These are phyloP conservation scores for Fraxinus latifolia DNA, from an alignment of 305 asterid genomes.

Conservation along the genomic window DNA sequence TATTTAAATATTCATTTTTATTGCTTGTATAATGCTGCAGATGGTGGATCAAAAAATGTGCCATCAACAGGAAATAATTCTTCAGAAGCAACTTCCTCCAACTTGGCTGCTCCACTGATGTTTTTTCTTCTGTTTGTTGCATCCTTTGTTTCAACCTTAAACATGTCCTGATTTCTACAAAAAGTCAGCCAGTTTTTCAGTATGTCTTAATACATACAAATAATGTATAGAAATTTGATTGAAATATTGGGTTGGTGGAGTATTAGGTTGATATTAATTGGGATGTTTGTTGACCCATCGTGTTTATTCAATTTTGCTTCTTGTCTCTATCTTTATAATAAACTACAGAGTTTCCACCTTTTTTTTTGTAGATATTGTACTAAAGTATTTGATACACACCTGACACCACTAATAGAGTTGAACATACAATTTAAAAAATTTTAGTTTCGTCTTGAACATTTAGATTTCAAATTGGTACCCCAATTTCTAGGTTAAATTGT, in stretches of 20 bases:
- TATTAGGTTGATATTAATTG: constrained; percentile 11
- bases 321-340: not conserved
- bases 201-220: not conserved
- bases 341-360: not conserved
- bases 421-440: not conserved
- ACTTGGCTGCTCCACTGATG: constrained; percentile 29
- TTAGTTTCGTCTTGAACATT: not conserved
- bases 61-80: constrained; percentile 48
- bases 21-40: not conserved
- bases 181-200: not conserved
- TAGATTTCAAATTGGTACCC: too few relatives aligned
- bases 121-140: constrained; percentile 33
- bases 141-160: constrained; percentile 35
- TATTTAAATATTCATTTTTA: not conserved
- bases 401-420: not conserved
- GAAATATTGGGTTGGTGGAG: not conserved
- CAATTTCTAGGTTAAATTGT: too few relatives aligned
- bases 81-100: constrained; percentile 39
- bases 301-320: constrained; percentile 19
- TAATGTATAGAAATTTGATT: not conserved
- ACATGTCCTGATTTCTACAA: constrained; percentile 13
- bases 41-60: constrained; percentile 33
- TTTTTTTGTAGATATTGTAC: too few relatives aligned
- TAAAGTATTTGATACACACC: too few relatives aligned
- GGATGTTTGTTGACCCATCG: not conserved